phyloP scores from a whole-genome alignment of 2,329 filamentous ascomycete genomes.

The Dothistroma pini region DNA sequence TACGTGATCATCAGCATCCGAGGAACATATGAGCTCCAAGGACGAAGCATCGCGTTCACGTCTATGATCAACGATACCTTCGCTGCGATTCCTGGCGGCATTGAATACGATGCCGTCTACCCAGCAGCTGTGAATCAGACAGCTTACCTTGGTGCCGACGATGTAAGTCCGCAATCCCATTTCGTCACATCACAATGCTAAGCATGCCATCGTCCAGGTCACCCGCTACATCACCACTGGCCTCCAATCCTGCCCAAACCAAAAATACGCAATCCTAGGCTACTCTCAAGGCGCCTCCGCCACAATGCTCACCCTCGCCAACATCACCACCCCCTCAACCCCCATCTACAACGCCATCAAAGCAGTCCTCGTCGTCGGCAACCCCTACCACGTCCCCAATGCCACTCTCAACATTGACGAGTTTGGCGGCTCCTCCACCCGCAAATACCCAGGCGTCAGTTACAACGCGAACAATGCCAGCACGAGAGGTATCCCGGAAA shows the following conservation, averaged over 20 bases:
- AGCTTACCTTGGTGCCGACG: slow-evolving; percentile 2
- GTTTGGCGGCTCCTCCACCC: slow-evolving; percentile 4
- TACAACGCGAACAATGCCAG: not conserved
- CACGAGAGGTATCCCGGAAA: slow-evolving; percentile 2
- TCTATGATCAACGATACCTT: slow-evolving; percentile 10
- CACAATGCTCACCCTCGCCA: slow-evolving; percentile 1
- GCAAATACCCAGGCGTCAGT: not conserved
- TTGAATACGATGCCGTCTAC: slow-evolving; percentile 12
- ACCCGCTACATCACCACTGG: slow-evolving; percentile 5
- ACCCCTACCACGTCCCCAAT: slow-evolving; percentile 8
- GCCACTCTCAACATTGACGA: slow-evolving; percentile 7
- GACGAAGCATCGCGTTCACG: slow-evolving; percentile 7
- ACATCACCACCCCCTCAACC: not conserved
- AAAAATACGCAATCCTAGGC: slow-evolving; percentile 11
- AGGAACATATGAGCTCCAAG: slow-evolving; percentile 11
- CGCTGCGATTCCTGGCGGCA: slow-evolving; percentile 2
- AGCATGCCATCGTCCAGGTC: not conserved
- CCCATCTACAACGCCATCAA: slow-evolving; percentile 5
- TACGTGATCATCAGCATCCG: slow-evolving; percentile 10
- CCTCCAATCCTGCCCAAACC: slow-evolving; percentile 6
- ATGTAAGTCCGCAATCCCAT: not conserved
- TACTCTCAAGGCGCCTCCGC: slow-evolving; percentile 15
- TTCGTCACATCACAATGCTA: not conserved
- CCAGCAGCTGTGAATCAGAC: slow-evolving; percentile 6
- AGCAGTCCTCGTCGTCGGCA: slow-evolving; percentile 12